Percentiles rank a stretch among this genome's conserved stretches.
These are phyloP conservation scores for Aureobasidium sp. DNA, from an alignment of 2,329 filamentous ascomycete species.

Conservation along the genomic window DNA sequence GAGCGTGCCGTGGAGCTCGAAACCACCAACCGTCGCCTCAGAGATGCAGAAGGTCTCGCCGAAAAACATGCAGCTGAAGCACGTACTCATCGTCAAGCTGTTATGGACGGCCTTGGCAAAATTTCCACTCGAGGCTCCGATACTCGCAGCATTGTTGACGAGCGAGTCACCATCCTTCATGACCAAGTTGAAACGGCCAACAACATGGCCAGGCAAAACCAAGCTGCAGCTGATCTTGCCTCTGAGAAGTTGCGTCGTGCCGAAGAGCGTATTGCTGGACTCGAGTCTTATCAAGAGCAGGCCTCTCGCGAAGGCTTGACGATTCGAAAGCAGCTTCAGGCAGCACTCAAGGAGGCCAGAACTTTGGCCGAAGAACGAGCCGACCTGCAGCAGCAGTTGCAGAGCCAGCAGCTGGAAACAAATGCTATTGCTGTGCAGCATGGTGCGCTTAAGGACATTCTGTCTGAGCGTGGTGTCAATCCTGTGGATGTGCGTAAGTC, in stretches of 20 bases:
- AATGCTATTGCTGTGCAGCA: constrained; percentile 90
- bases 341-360: constrained; percentile 74
- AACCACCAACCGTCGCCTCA: constrained; percentile 61
- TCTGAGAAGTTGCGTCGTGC: constrained; percentile 84
- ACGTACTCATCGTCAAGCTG: constrained; percentile 70
- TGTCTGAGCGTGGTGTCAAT: constrained; percentile 81
- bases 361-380: constrained; percentile 70
- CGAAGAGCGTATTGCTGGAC: constrained; percentile 90
- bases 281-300: constrained; percentile 97
- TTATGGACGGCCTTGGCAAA: constrained; percentile 75
- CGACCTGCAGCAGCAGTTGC: constrained; percentile 73
- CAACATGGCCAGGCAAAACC: constrained; percentile 74
- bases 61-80: constrained; percentile 85
- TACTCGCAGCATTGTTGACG: constrained; percentile 46
- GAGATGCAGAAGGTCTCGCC: constrained; percentile 79
- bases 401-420: constrained; percentile 83
- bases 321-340: constrained; percentile 83
- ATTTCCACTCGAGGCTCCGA: constrained; percentile 49
- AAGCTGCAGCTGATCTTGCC: constrained; percentile 76
- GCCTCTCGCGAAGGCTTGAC: constrained; percentile 85
- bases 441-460: constrained; percentile 83
- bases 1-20: constrained; percentile 70
- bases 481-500: constrained; percentile 63
- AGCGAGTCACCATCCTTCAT: constrained; percentile 66
- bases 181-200: constrained; percentile 72